Base-by-base conservation (phyloP, 306 rosid species). In the Quercus agrifolia region DNA sequence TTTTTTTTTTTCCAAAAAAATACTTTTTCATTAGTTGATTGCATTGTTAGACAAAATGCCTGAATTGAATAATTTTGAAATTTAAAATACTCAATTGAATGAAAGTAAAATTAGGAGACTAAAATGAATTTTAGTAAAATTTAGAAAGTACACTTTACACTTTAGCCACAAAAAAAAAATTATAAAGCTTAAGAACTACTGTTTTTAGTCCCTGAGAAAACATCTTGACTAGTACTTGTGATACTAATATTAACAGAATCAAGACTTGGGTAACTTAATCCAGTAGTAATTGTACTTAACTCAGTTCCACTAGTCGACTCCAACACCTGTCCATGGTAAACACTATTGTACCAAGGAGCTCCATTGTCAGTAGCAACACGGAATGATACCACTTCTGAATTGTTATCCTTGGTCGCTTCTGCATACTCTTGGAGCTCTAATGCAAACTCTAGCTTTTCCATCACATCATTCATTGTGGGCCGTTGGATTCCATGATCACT, bases 401-500 rank as follows among this genome's bases (percentile, higher is more conserved):
- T 4, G 15, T 1, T 67, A 8, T 67, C 4, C 6, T 33, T 5
- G 11, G 12, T 12, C 17, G 1, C 15, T 21, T 6, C 3, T 33
- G 51, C 4, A 3, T 67, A 3, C 4, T 44, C 86, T n/a, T 92
- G 92, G 6, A 87, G 56, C 73, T 92, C 88, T 77, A 87, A 25
- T 4, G 92, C 93, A 56, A 86, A 86, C 78, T 85, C 92, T 33
- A 90, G 74, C 15, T 80, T 82, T 88, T 85, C 78, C 74, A 87
- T 84, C 52, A 93, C 85, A 44, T 93, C 94, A 59, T 87, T 90
- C 98, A 91, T 91, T 0, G 91, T 82, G 0, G 90, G 93, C 64
- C 97, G 74, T 18, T 79, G 75, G 0, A 69, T 62, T 4, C 93
- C 93, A 1, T 88, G 80, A 1, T 91, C 97, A 28, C 73, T 10